Conservation (phyloP, 139 green algal species). For the Axilococcus clingmanii region DNA sequence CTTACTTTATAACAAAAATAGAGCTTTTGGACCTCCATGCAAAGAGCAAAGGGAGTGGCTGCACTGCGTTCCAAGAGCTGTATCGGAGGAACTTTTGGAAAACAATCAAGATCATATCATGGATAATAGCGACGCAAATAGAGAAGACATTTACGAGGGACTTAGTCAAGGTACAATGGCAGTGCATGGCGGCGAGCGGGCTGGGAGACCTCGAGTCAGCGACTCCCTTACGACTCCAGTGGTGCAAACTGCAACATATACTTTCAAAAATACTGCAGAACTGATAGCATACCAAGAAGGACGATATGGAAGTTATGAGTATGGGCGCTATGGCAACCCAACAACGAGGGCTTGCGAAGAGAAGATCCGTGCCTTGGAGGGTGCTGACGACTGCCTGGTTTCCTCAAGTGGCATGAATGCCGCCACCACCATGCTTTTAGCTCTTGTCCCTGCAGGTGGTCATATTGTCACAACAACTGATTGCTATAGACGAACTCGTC, state of each 20-base stretch:
- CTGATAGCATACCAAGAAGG: constrained; percentile 97
- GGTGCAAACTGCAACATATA: constrained; percentile 94
- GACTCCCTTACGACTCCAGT: constrained; percentile 97
- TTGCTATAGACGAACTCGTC: constrained; percentile 95
- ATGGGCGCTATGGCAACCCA: constrained; percentile 94
- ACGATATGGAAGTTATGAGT: constrained; percentile 79
- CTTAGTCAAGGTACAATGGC: constrained; percentile 18
- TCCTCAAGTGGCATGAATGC: constrained; percentile 90
- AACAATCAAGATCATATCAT: too few relatives aligned
- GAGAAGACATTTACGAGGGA: neutral
- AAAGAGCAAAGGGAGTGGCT: neutral
- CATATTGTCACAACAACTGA: constrained; percentile 99
- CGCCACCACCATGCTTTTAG: constrained; percentile 97
- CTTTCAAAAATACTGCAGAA: constrained; percentile 78
- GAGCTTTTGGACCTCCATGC: neutral
- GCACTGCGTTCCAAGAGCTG: too few relatives aligned
- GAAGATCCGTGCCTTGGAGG: constrained; percentile 94
- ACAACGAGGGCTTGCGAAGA: constrained; percentile 79
- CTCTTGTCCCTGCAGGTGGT: constrained; percentile 87
- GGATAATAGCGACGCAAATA: neutral
- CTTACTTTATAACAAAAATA: constrained; percentile 2
- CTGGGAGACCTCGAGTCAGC: constrained; percentile 62
- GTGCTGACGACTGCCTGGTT: constrained; percentile 91
- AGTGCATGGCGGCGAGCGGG: constrained; percentile 73
- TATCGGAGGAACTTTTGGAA: too few relatives aligned